Evolutionary conservation across 495 filamentous ascomycete genomes (phyloP).

Genomic region (Aspergillus hancockii): DNA sequence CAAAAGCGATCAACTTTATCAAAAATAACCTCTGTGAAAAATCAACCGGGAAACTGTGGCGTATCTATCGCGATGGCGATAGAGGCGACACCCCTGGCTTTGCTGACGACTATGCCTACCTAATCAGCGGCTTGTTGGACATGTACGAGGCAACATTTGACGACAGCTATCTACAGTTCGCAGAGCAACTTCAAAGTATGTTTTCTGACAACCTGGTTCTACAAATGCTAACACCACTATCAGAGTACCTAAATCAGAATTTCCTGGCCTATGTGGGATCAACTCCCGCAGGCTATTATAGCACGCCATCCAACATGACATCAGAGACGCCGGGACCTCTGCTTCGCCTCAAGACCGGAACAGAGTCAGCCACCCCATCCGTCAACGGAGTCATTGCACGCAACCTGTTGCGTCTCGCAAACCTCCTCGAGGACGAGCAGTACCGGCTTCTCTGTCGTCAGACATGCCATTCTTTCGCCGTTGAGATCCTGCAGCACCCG

Average conservation of each 20-base stretch:
- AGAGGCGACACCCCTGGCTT: constrained; percentile 73
- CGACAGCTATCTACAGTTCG: constrained; percentile 76
- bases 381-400: constrained; percentile 81
- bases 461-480: constrained; percentile 81
- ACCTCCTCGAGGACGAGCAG: constrained; percentile 64
- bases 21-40: constrained; percentile 74
- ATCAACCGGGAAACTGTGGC: constrained; percentile 60
- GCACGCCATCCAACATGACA: constrained; percentile 63
- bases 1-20: constrained; percentile 74
- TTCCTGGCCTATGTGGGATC: constrained; percentile 62
- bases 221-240: constrained; percentile 20
- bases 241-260: constrained; percentile 64
- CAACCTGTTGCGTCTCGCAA: constrained; percentile 79
- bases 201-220: constrained; percentile 1
- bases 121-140: constrained; percentile 81
- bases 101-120: constrained; percentile 93
- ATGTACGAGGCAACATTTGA: constrained; percentile 89
- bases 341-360: constrained; percentile 87
- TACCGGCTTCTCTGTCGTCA: constrained; percentile 67
- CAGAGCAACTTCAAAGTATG: constrained; percentile 77
- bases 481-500: constrained; percentile 88
- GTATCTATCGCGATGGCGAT: constrained; percentile 73
- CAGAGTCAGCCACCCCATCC: constrained; percentile 86
- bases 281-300: constrained; percentile 76
- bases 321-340: constrained; percentile 75